Evolutionary conservation across 106 monocot genomes (phyloP).

Genomic region (Iris macrosiphon): DNA sequence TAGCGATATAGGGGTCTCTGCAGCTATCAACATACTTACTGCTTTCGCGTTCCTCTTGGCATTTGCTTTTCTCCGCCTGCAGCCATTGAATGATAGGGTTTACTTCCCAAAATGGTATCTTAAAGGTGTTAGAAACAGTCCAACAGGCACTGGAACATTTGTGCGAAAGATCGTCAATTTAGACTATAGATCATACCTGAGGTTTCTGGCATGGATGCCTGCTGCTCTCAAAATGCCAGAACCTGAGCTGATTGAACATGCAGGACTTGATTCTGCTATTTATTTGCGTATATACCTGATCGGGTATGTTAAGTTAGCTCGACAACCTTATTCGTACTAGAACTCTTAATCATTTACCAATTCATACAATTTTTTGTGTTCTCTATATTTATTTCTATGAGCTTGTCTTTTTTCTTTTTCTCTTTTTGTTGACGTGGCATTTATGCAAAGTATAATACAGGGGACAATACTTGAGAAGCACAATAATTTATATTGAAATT

Average conservation of each 20-base stretch:
- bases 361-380: no score
- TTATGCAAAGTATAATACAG: no score
- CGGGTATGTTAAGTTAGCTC: slow-evolving; percentile 56
- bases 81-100: slow-evolving; percentile 90
- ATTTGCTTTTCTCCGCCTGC: slow-evolving; percentile 78
- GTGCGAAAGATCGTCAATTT: slow-evolving; percentile 77
- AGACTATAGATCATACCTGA: slow-evolving; percentile 72
- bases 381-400: no score
- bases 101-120: slow-evolving; percentile 99
- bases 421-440: no score
- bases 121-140: slow-evolving; percentile 69
- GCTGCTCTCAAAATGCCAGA: slow-evolving; percentile 99
- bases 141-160: slow-evolving; percentile 36
- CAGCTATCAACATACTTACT: slow-evolving; percentile 75
- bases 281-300: slow-evolving; percentile 73
- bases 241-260: slow-evolving; percentile 91
- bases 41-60: slow-evolving; percentile 67
- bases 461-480: no score
- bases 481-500: no score
- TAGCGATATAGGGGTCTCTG: slow-evolving; percentile 66
- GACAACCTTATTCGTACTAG: no score
- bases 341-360: no score
- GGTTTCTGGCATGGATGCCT: slow-evolving; percentile 85
- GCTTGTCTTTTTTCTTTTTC: no score
- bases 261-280: slow-evolving; percentile 93